phyloP scores from a whole-genome alignment of 768 basidiomycete species.

The Obba rivulosa region DNA sequence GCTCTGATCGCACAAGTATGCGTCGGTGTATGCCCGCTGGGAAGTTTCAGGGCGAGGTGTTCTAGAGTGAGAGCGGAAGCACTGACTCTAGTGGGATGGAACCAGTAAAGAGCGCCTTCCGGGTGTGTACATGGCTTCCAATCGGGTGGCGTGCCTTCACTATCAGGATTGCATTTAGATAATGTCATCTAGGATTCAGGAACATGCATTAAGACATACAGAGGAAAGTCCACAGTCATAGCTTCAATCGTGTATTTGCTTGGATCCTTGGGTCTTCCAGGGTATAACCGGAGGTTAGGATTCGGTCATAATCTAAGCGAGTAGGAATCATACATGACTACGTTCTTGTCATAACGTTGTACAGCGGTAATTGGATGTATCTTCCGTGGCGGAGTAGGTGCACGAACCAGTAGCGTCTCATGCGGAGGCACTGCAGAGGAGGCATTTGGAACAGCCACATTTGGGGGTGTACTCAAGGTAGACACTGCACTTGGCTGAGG shows the following conservation, averaged over 20 bases:
- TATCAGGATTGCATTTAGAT: neutral
- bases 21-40: conserved; percentile 52
- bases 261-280: neutral
- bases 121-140: conserved; percentile 52
- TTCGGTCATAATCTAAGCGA: no score
- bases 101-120: conserved; percentile 58
- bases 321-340: conserved; percentile 1
- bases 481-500: neutral
- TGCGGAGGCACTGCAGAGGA: neutral
- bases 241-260: conserved; percentile 5
- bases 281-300: no score
- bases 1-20: conserved; percentile 37
- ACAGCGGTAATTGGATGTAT: conserved; percentile 5
- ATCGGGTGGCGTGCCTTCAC: conserved; percentile 8
- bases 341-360: conserved; percentile 9
- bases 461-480: neutral
- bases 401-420: no score
- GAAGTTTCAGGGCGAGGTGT: neutral
- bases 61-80: neutral
- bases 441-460: neutral
- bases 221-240: conserved; percentile 2
- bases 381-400: neutral
- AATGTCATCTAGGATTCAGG: neutral
- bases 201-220: conserved; percentile 3
- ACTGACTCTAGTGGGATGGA: conserved; percentile 39